phyloP scores from a whole-genome alignment of 441 rosid genomes.

The Capsella rubella region DNA sequence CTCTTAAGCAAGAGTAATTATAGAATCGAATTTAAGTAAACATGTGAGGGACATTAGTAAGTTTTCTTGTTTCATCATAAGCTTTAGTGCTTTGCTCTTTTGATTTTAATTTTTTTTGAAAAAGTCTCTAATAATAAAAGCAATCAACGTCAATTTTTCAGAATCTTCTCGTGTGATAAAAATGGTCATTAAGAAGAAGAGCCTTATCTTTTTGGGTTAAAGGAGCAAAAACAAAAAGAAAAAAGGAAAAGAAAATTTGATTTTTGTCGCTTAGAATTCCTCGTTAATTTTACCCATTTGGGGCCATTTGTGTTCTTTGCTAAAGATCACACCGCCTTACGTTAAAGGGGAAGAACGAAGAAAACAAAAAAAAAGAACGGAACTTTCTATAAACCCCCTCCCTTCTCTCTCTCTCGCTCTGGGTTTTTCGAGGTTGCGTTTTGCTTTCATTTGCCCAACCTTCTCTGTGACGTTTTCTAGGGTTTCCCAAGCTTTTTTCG shows the following conservation, averaged over 20 bases:
- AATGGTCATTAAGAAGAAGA: conserved; percentile 24
- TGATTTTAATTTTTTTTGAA: background rate
- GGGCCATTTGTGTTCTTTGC: conserved; percentile 18
- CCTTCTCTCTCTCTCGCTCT: conserved; percentile 6
- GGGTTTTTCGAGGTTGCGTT: conserved; percentile 40
- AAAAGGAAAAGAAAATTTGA: background rate
- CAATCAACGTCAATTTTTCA: conserved; percentile 36
- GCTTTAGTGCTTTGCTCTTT: conserved; percentile 13
- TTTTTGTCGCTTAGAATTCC: conserved; percentile 35
- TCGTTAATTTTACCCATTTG: conserved; percentile 30
- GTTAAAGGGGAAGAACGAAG: conserved; percentile 39
- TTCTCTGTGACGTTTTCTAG: conserved; percentile 37
- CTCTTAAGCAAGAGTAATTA: conserved; percentile 13
- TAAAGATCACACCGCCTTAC: conserved; percentile 45
- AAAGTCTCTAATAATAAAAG: background rate
- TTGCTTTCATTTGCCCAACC: conserved; percentile 35
- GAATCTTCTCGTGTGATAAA: conserved; percentile 35
- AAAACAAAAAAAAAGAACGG: conserved; percentile 37
- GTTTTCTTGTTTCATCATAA: background rate
- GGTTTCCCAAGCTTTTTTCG: conserved; percentile 40
- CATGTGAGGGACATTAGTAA: background rate
- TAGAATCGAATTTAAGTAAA: background rate
- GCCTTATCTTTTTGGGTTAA: conserved; percentile 38
- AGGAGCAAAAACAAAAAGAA: background rate
- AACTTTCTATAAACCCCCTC: conserved; percentile 41